Conservation (phyloP, 2,329 filamentous ascomycete species). For the Aureobasidium melanogenum region DNA sequence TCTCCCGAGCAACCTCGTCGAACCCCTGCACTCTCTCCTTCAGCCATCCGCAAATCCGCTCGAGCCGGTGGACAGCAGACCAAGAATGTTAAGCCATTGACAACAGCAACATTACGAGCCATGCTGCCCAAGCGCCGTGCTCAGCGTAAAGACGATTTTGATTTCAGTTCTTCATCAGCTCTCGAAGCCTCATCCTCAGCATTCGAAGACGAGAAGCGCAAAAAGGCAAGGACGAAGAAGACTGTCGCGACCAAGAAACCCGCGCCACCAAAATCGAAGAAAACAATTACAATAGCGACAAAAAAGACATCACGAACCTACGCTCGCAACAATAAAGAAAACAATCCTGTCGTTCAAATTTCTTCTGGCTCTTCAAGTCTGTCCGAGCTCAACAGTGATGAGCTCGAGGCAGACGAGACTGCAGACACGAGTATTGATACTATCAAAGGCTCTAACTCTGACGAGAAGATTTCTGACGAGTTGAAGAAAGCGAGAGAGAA, state of each 20-base stretch:
- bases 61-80: constrained; percentile 16
- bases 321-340: constrained; percentile 19
- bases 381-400: neutral
- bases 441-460: constrained; percentile 14
- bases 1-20: neutral
- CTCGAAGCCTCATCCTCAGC: constrained; percentile 23
- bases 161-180: constrained; percentile 30
- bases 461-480: constrained; percentile 26
- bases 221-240: constrained; percentile 14
- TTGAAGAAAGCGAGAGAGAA: constrained; percentile 37
- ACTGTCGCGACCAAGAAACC: neutral
- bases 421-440: constrained; percentile 10
- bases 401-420: neutral
- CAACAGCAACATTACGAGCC: constrained; percentile 36
- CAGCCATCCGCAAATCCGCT: constrained; percentile 18
- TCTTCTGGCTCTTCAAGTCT: constrained; percentile 21
- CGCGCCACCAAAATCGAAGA: neutral
- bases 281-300: constrained; percentile 12
- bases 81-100: constrained; percentile 21
- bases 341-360: constrained; percentile 12
- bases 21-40: constrained; percentile 18
- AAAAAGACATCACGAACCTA: constrained; percentile 24
- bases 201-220: constrained; percentile 33
- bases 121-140: constrained; percentile 35
- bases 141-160: constrained; percentile 28